Evolutionary conservation across 2,329 filamentous ascomycete species (phyloP).

Genomic region (Colletotrichum orbiculare): DNA sequence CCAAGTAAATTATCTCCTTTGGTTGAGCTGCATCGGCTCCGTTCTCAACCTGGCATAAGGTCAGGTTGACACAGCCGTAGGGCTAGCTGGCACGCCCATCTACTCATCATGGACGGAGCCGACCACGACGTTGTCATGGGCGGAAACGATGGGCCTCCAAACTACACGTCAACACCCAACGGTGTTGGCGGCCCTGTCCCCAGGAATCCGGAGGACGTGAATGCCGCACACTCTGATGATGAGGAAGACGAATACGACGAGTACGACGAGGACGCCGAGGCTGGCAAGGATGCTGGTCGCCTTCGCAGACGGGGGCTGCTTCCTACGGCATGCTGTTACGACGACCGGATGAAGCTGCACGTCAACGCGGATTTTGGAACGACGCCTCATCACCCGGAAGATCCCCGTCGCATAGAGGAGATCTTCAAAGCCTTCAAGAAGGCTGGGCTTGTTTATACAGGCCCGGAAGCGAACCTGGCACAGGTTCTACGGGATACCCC

Average conservation of each 20-base stretch:
- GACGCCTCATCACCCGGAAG: constrained; percentile 89
- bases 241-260: constrained; percentile 47
- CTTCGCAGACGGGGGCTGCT: constrained; percentile 61
- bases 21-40: neutral
- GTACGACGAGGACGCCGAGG: constrained; percentile 45
- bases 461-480: constrained; percentile 64
- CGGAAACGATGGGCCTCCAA: constrained; percentile 56
- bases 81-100: constrained; percentile 14
- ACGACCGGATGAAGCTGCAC: constrained; percentile 95
- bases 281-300: constrained; percentile 51
- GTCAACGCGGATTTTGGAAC: constrained; percentile 82
- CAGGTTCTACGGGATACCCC: constrained; percentile 64
- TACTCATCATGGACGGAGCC: constrained; percentile 26
- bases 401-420: constrained; percentile 89
- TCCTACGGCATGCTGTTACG: constrained; percentile 86
- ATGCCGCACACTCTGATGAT: constrained; percentile 44
- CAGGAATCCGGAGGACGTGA: constrained; percentile 34
- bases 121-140: constrained; percentile 49
- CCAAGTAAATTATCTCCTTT: no score
- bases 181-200: constrained; percentile 40
- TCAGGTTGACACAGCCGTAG: constrained; percentile 4
- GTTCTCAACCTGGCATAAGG: neutral
- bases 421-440: constrained; percentile 92
- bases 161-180: constrained; percentile 53
- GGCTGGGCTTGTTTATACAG: constrained; percentile 79